Base-by-base conservation (phyloP, 208 protist genomes). In the Vickermania ingenoplastis region DNA sequence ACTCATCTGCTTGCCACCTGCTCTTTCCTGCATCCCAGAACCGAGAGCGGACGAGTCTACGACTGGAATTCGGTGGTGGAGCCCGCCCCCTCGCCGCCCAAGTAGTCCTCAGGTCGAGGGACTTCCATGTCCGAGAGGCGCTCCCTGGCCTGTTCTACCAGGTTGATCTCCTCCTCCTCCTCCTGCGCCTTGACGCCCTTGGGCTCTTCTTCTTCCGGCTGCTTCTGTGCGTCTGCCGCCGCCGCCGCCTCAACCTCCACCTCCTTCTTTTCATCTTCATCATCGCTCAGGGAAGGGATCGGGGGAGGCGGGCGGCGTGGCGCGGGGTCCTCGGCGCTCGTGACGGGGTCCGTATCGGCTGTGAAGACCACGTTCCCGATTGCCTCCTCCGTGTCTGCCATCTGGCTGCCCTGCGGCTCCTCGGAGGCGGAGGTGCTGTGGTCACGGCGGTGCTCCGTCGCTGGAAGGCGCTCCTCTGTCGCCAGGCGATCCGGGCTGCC, bases 271-370 rank as follows among this genome's bases (percentile, higher is more conserved):
- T 63, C 61, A 11, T 59, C 58, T 2, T 69, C 72, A n/a, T n/a
- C 48, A 41, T 71, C 55, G 13, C 30, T 55, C 1, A 61, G 61
- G 21, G 62, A 62, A 0, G 68, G 52, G 49, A 74, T 61, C 7
- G 60, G 68, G 22, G 68, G 62, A 17, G 68, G 65, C 13, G 57
- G 62, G 21, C 62, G 62, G 25, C 62, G 62, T 24, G 62, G 62
- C 2, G 41, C 25, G 23, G 50, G 50, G 23, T 45, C 36, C 17
- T 45, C 36, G 7, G 36, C 11, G 11, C 7, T 17, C 36, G 17
- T 17, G 36, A 45, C 36, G 36, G 36, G 17, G 36, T 45, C 36
- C 11, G 36, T 45, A 17, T 45, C 36, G 11, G 17, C 36, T 17
- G 36, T 45, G 11, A 45, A 17, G 11, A n/a, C 11, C 36, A 45